Conservation (phyloP, 495 filamentous ascomycete genomes). For the Aspergillus biplanus region DNA sequence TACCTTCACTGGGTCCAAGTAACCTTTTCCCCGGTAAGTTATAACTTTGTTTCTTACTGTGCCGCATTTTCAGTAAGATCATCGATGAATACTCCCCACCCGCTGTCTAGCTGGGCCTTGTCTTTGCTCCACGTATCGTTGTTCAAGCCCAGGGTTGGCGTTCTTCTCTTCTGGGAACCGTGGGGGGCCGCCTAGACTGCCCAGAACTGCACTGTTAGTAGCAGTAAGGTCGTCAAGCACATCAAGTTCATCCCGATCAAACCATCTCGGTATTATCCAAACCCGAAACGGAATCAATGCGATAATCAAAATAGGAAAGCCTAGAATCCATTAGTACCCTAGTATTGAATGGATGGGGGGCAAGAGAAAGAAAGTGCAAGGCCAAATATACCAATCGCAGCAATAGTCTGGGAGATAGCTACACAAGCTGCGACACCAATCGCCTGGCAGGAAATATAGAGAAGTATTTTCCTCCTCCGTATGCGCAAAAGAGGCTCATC, state of each 20-base stretch:
- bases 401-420: conserved; percentile 86
- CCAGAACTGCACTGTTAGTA: conserved; percentile 69
- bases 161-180: conserved; percentile 36
- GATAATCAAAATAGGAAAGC: conserved; percentile 78
- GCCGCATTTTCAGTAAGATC: background rate
- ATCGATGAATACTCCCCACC: conserved; percentile 20
- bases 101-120: conserved; percentile 22
- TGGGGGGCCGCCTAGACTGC: conserved; percentile 68
- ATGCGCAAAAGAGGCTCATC: conserved; percentile 63
- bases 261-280: conserved; percentile 64
- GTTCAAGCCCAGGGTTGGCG: conserved; percentile 21
- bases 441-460: conserved; percentile 71
- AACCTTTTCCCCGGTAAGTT: background rate
- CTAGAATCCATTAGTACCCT: conserved; percentile 3
- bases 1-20: background rate
- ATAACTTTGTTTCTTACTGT: too few species aligned
- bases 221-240: conserved; percentile 74
- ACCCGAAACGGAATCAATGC: conserved; percentile 72
- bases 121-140: conserved; percentile 25
- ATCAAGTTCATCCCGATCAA: conserved; percentile 63
- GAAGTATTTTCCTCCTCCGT: conserved; percentile 57
- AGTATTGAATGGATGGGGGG: background rate
- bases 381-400: conserved; percentile 64
- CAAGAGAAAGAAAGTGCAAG: background rate
- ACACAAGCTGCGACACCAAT: conserved; percentile 76